Evolutionary conservation across 208 protist species (phyloP).

Genomic region (Trypanosoma scelopori): DNA sequence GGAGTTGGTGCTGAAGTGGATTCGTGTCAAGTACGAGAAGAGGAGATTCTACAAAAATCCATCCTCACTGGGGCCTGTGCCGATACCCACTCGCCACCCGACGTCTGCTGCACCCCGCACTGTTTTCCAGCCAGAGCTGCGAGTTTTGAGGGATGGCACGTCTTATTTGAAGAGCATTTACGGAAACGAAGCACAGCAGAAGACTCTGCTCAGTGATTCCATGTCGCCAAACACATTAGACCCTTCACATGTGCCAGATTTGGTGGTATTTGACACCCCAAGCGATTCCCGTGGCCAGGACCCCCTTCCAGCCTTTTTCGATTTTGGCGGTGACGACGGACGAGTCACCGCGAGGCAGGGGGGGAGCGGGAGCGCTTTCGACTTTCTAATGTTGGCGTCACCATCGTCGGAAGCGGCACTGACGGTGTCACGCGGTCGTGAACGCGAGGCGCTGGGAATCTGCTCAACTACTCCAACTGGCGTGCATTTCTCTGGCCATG

Average conservation of each 20-base stretch:
- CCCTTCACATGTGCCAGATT: background rate
- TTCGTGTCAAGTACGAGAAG: slow-evolving; percentile 71
- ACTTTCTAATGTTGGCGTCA: background rate
- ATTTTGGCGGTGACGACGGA: background rate
- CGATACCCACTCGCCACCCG: background rate
- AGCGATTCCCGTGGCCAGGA: background rate
- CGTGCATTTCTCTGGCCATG: too few relatives aligned
- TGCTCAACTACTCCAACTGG: too few relatives aligned
- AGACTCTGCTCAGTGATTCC: too few relatives aligned
- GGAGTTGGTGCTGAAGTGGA: slow-evolving; percentile 53
- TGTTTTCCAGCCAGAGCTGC: slow-evolving; percentile 6
- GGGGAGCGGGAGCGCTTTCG: slow-evolving; percentile 2
- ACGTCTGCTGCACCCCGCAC: background rate
- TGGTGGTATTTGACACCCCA: slow-evolving; percentile 1
- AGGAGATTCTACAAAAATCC: slow-evolving; percentile 40
- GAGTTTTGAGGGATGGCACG: background rate
- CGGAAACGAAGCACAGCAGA: too few relatives aligned
- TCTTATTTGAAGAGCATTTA: background rate
- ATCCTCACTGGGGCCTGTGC: background rate
- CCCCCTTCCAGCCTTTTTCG: background rate
- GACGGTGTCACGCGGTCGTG: too few relatives aligned
- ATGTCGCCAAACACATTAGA: background rate
- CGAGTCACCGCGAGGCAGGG: background rate
- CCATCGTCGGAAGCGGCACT: too few relatives aligned
- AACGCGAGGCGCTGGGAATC: too few relatives aligned